Percentiles rank a stretch among this genome's conserved stretches.
Evolutionary conservation across 2,329 filamentous ascomycete genomes (phyloP).

Genomic region (Xylariaceae sp.): DNA sequence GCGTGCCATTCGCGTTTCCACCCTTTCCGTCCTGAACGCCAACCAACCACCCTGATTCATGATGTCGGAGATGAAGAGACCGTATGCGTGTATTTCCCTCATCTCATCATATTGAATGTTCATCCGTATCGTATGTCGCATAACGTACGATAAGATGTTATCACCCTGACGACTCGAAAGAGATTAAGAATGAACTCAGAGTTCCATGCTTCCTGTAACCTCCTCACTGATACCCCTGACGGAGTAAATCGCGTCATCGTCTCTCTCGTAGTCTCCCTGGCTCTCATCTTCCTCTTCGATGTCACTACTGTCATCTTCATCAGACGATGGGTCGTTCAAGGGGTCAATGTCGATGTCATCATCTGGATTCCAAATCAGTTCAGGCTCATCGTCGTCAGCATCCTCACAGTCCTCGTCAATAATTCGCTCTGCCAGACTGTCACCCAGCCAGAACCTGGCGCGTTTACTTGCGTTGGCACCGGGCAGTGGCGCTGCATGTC

Average conservation of each 20-base stretch:
- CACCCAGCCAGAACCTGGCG: conserved; percentile 84
- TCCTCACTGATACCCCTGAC: conserved; percentile 62
- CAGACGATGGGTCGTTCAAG: conserved; percentile 50
- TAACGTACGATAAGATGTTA: too few relatives aligned
- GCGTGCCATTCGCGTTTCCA: too few relatives aligned
- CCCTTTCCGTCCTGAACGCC: too few relatives aligned
- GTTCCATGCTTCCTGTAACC: conserved; percentile 61
- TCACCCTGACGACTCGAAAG: too few relatives aligned
- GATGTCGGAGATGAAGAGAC: too few relatives aligned
- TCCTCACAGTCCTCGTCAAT: conserved; percentile 48
- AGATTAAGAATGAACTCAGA: conserved; percentile 37
- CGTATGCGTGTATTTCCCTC: too few relatives aligned
- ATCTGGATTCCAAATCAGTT: conserved; percentile 52
- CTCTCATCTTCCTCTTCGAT: conserved; percentile 42
- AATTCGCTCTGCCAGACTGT: conserved; percentile 52
- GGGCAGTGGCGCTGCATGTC: conserved; percentile 28
- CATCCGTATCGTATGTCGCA: too few relatives aligned
- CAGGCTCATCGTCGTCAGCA: conserved; percentile 40
- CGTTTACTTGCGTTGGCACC: conserved; percentile 68
- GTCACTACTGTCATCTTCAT: conserved; percentile 41
- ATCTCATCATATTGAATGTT: too few relatives aligned
- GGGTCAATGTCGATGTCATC: conserved; percentile 57
- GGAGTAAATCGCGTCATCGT: conserved; percentile 41
- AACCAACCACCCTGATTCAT: too few relatives aligned
- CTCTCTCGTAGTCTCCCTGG: conserved; percentile 40